A percentile compares a stretch with the other conserved stretches of the same genome.
phyloP scores from a whole-genome alignment of 202 grass and related monocot genomes.

The Dendrocalamus latiflorus region DNA sequence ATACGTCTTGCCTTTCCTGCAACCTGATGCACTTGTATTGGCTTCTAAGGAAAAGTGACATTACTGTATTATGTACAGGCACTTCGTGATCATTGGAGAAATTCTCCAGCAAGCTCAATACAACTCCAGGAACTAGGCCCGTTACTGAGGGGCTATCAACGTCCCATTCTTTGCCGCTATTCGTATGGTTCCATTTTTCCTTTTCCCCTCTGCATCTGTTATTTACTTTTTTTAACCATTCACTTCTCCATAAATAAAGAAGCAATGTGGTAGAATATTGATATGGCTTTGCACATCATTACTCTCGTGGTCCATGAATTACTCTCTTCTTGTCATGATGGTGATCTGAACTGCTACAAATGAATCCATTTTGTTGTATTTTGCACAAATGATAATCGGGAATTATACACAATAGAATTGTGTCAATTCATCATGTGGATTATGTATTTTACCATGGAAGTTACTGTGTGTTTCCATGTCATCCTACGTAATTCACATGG shows the following conservation, averaged over 20 bases:
- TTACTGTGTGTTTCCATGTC: not conserved
- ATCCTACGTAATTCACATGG: not conserved
- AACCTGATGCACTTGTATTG: constrained; percentile 1
- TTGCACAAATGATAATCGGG: not conserved
- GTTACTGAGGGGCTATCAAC: constrained; percentile 79
- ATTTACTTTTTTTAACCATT: constrained; percentile 2
- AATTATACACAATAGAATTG: not conserved
- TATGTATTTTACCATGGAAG: not conserved
- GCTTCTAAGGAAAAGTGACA: not conserved
- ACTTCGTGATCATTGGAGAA: constrained; percentile 74
- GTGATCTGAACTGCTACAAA: constrained; percentile 12
- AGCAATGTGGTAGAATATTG: not conserved
- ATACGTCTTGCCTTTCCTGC: constrained; percentile 1
- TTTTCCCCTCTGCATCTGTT: not conserved
- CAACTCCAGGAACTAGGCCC: constrained; percentile 68
- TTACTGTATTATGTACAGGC: constrained; percentile 43
- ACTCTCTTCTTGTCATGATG: not conserved
- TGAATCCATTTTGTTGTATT: not conserved
- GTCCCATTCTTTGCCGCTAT: constrained; percentile 45
- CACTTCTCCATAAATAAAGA: not conserved
- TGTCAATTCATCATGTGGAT: not conserved
- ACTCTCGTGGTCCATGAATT: constrained; percentile 2
- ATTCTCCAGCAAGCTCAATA: constrained; percentile 52
- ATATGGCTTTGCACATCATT: not conserved
- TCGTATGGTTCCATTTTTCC: constrained; percentile 42